Base-by-base conservation (phyloP, 2,329 filamentous ascomycete genomes). In the Beauveria varroae region DNA sequence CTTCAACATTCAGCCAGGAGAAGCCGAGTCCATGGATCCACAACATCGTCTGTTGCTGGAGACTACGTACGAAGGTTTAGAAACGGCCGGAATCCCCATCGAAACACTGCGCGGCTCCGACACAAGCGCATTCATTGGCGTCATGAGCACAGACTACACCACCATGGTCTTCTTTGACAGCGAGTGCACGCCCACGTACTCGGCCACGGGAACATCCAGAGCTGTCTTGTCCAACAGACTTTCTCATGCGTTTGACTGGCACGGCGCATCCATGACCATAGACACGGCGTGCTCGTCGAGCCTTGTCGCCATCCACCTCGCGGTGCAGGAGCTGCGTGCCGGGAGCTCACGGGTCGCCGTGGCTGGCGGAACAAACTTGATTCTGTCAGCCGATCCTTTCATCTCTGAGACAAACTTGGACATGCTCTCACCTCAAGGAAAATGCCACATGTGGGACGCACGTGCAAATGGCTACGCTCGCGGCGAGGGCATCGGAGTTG, bases 401-500 rank as follows among this genome's bases (percentile, higher is more conserved):
- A 60, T 78, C 3, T 76, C 75, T 26, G 76, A 76, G 3, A 76
- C 75, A 55, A 75, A 79, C 60, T 67, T 79, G 49, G 77, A 78
- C 64, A 76, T 77, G 73, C 64, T 77, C 28, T 81, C 79, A 0
- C 76, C 81, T 37, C 76, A 75, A 0, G 80, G 80, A 1, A 72
- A 76, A 26, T 82, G 76, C 30, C 76, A 75, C 55, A 80, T 79
- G 64, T 57, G 62, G 52, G 50, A 70, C 66, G 46, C 65, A 53
- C 18, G 62, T 61, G 10, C 64, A 65, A 53, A 7, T 50, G 85
- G 85, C 0, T 87, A 85, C 65, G 82, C 78, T 0, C 77, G 84
- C 10, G 84, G 81, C 10, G 84, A 86, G 64, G 83, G 82, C 2
- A 76, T 79, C 37, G 79, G 74, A 3, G 73, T 79, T 50, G 64